Conservation (phyloP, 371 early-diverging fungal genomes). For the Mortierella sp. region DNA sequence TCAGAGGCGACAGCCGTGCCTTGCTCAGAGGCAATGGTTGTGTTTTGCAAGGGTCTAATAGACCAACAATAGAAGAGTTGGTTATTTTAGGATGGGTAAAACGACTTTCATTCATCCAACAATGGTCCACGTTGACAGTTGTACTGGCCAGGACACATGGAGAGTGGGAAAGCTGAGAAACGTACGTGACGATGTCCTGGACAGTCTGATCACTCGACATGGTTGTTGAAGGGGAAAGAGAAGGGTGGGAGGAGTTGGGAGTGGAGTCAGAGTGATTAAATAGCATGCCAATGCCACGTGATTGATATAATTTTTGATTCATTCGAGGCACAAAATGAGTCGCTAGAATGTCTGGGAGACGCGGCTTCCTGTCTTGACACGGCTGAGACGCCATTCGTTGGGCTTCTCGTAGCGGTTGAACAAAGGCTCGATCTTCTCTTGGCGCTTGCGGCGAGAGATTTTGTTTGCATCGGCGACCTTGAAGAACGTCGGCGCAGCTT, state of each 20-base stretch:
- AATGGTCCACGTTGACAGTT: not conserved
- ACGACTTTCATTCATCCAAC: constrained; percentile 22
- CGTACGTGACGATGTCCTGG: constrained; percentile 42
- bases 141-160: not conserved
- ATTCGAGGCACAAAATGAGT: not conserved
- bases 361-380: constrained; percentile 76
- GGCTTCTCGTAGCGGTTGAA: constrained; percentile 93
- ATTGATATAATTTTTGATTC: constrained; percentile 1
- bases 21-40: constrained; percentile 27
- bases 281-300: constrained; percentile 17
- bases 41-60: constrained; percentile 42
- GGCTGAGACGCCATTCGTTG: constrained; percentile 89
- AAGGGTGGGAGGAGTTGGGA: no score
- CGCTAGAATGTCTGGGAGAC: constrained; percentile 80
- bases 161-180: not conserved
- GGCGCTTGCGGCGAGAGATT: constrained; percentile 91
- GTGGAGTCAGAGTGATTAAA: not conserved
- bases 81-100: not conserved
- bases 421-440: constrained; percentile 88
- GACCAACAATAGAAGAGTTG: not conserved
- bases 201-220: constrained; percentile 45
- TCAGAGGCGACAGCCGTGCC: constrained; percentile 31
- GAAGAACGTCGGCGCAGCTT: constrained; percentile 97
- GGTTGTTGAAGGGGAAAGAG: constrained; percentile 2
- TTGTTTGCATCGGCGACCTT: constrained; percentile 91